These are phyloP conservation scores for Keithomyces neogunnii DNA, from an alignment of 2,329 filamentous ascomycete species.

Conservation along the genomic window DNA sequence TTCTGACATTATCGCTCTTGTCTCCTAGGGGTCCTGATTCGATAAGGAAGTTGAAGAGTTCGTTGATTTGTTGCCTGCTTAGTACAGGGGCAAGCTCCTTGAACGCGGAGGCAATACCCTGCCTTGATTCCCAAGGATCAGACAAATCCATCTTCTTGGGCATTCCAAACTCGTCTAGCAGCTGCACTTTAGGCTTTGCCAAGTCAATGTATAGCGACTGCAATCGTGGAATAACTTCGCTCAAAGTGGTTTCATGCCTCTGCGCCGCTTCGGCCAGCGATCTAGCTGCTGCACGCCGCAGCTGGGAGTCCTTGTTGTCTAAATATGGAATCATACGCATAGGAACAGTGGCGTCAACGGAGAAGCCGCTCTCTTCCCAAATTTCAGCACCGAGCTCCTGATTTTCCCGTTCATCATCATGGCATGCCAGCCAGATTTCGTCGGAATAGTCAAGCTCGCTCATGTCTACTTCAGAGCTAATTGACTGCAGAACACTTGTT, in stretches of 20 bases:
- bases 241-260: conserved; percentile 50
- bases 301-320: conserved; percentile 68
- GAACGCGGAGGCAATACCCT: conserved; percentile 82
- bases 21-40: conserved; percentile 83
- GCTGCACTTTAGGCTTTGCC: conserved; percentile 72
- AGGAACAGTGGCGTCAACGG: conserved; percentile 57
- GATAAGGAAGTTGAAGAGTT: conserved; percentile 79
- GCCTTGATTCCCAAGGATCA: conserved; percentile 86
- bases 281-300: conserved; percentile 75
- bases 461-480: conserved; percentile 86
- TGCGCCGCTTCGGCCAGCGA: conserved; percentile 68
- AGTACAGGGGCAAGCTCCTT: conserved; percentile 70
- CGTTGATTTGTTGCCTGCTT: conserved; percentile 58
- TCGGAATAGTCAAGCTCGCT: conserved; percentile 79
- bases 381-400: conserved; percentile 75
- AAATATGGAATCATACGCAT: conserved; percentile 68
- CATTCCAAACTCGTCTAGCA: conserved; percentile 92
- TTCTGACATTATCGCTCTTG: conserved; percentile 64
- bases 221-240: conserved; percentile 54
- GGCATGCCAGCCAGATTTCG: conserved; percentile 87
- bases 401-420: conserved; percentile 87
- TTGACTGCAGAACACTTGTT: conserved; percentile 77
- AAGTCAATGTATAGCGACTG: conserved; percentile 67
- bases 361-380: conserved; percentile 87
- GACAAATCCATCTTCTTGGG: conserved; percentile 77